Percentiles rank a stretch among this genome's conserved stretches.
Conservation (phyloP, 208 protist genomes). For the Crithidia fasciculata region DNA sequence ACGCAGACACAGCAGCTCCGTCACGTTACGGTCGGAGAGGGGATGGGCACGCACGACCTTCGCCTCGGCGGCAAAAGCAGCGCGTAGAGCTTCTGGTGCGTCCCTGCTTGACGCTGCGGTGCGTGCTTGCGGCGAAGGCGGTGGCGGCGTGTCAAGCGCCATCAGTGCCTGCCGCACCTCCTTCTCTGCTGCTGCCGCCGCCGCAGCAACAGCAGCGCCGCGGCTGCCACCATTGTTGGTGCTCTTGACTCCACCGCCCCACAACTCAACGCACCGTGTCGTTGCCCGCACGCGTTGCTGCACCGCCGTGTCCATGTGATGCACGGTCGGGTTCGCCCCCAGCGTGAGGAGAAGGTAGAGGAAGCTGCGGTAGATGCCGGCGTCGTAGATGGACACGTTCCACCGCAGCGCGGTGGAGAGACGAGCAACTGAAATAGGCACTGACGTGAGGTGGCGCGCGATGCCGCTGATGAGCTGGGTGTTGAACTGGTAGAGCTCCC, state of each 20-base stretch:
- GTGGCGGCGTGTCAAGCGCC: background rate
- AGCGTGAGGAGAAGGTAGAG: conserved; percentile 53
- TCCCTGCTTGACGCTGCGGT: background rate
- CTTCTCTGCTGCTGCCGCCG: background rate
- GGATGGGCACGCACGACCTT: background rate
- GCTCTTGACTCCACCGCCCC: conserved; percentile 7
- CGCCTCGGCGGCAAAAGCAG: conserved; percentile 6
- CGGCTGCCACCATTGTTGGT: background rate
- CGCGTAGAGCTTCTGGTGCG: background rate
- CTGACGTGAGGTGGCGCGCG: conserved; percentile 29
- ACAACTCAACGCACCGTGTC: conserved; percentile 1
- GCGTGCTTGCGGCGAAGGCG: background rate
- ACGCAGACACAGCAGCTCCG: conserved; percentile 32
- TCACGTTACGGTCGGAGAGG: background rate
- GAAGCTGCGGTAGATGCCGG: conserved; percentile 49
- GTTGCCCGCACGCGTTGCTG: conserved; percentile 31
- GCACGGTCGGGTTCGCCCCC: conserved; percentile 40
- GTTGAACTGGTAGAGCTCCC: conserved; percentile 18
- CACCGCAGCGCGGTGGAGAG: conserved; percentile 55
- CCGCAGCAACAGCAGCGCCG: background rate
- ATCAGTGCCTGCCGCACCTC: conserved; percentile 16
- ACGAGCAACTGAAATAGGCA: conserved; percentile 55
- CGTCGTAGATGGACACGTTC: conserved; percentile 40
- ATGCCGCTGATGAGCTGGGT: conserved; percentile 15
- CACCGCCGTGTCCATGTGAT: conserved; percentile 30